Base-by-base conservation (phyloP, 345 rosid genomes). In the Microcos paniculata region DNA sequence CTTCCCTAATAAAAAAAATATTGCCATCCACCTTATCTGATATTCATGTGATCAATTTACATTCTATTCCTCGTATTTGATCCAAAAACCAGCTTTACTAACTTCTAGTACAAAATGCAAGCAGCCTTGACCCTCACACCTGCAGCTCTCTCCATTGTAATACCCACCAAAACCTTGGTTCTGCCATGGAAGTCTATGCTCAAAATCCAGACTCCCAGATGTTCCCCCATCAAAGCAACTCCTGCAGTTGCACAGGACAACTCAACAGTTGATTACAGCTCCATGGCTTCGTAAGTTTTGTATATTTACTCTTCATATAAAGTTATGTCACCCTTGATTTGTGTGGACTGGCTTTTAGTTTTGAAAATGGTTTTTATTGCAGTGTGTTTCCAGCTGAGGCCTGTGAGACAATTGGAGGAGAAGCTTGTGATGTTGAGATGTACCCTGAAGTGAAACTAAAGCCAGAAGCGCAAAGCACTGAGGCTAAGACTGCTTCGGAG, bases 361-460 rank as follows among this genome's bases (percentile, higher is more conserved):
- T 16, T 1, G 52, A 8, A 26, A 45, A 33, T 45, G n/a, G 53
- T 8, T 28, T 73, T 28, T 70, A 15, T 46, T 65, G 62, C 79
- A 88, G 92, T 55, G 94, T 90, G 51, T 90, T 90, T 68, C 94
- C 94, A 53, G 89, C 84, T 23, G 94, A 90, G 80, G 92, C 91
- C 71, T 90, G 92, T 18, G 90, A 88, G 79, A 88, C 86, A 1
- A 7, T 86, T 26, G 94, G 94, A 74, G 92, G 94, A 46, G 90
- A 88, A 45, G 88, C 87, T 49, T 90, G 92, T 67, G 70, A 85
- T 65, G 87, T 76, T 30, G 83, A 86, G 38, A 90, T 90, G 90
- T 88, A 84, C 35, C 91, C 92, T 8, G 91, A 90, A 81, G 91
- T 66, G 74, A 93, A 89, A 87, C 91, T 88, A 55, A 76, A 82